These are phyloP conservation scores for Penicillium silybi DNA, from an alignment of 495 filamentous ascomycete genomes.

Conservation along the genomic window DNA sequence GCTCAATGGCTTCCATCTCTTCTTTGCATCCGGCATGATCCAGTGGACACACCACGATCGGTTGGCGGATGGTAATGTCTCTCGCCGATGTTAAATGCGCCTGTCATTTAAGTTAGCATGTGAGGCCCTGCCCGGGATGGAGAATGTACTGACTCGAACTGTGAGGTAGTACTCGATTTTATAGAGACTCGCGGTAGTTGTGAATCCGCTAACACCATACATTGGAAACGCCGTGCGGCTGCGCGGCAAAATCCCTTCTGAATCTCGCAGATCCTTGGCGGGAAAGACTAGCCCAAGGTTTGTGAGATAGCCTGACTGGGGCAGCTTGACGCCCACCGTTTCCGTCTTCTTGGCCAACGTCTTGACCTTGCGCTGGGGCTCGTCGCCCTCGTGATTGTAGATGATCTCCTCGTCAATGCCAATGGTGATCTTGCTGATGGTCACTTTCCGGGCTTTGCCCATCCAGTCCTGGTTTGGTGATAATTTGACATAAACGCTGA, in stretches of 20 bases:
- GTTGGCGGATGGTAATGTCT: slow-evolving; percentile 87
- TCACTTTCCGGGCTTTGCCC: slow-evolving; percentile 83
- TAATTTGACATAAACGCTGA: slow-evolving; percentile 91
- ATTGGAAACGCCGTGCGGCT: slow-evolving; percentile 84
- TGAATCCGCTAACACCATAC: slow-evolving; percentile 85
- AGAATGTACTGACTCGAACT: slow-evolving; percentile 67
- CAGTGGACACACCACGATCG: slow-evolving; percentile 92
- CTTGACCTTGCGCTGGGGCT: slow-evolving; percentile 87
- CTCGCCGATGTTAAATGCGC: slow-evolving; percentile 85
- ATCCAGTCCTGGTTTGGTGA: slow-evolving; percentile 90
- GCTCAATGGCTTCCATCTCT: slow-evolving; percentile 96
- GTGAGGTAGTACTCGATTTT: slow-evolving; percentile 97
- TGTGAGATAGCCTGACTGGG: slow-evolving; percentile 83
- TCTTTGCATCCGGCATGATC: slow-evolving; percentile 95
- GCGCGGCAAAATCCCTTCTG: slow-evolving; percentile 81
- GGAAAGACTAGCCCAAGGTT: slow-evolving; percentile 91
- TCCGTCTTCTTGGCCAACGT: slow-evolving; percentile 81
- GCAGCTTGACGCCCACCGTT: slow-evolving; percentile 72
- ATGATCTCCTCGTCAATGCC: slow-evolving; percentile 96
- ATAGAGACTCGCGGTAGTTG: slow-evolving; percentile 89
- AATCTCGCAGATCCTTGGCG: slow-evolving; percentile 81
- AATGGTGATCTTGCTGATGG: slow-evolving; percentile 89
- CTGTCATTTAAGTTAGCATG: slow-evolving; percentile 39
- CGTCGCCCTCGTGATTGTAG: slow-evolving; percentile 97
- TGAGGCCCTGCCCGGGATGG: neutral